Conservation (phyloP, 2,329 filamentous ascomycete species). For the Xylariaceae sp. region DNA sequence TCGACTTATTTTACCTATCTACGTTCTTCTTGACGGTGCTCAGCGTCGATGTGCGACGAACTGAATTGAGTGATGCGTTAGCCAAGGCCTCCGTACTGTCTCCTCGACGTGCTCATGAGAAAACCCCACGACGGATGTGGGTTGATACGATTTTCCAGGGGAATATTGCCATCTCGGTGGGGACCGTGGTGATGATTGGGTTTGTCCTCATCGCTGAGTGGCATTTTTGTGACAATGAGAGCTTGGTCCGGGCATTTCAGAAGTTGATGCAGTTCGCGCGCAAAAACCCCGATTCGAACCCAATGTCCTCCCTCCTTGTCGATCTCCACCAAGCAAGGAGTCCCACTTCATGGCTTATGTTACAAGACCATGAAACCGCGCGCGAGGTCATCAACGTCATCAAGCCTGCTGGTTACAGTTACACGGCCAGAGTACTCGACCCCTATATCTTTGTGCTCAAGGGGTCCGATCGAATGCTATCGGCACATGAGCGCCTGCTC, state of each 20-base stretch:
- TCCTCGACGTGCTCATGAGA: slow-evolving; percentile 25
- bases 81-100: slow-evolving; percentile 47
- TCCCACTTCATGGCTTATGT: slow-evolving; percentile 68
- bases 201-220: slow-evolving; percentile 70
- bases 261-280: slow-evolving; percentile 33
- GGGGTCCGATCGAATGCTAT: slow-evolving; percentile 60
- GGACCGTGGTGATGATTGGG: slow-evolving; percentile 65
- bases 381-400: slow-evolving; percentile 70
- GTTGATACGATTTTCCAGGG: slow-evolving; percentile 57
- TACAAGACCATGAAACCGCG: slow-evolving; percentile 75
- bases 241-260: slow-evolving; percentile 35
- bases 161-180: slow-evolving; percentile 63
- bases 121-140: slow-evolving; percentile 47
- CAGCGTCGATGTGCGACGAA: slow-evolving; percentile 70
- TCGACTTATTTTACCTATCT: slow-evolving; percentile 72
- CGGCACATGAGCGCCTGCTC: slow-evolving; percentile 44
- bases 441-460: slow-evolving; percentile 68
- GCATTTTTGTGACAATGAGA: slow-evolving; percentile 66
- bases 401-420: slow-evolving; percentile 65
- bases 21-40: slow-evolving; percentile 77
- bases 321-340: slow-evolving; percentile 68
- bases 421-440: slow-evolving; percentile 68
- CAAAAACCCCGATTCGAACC: slow-evolving; percentile 25
- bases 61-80: slow-evolving; percentile 69
- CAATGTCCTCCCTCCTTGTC: slow-evolving; percentile 43